Base-by-base conservation (phyloP, 192 early-diverging fungal species). In the Gryganskiella cystojenkinii region DNA sequence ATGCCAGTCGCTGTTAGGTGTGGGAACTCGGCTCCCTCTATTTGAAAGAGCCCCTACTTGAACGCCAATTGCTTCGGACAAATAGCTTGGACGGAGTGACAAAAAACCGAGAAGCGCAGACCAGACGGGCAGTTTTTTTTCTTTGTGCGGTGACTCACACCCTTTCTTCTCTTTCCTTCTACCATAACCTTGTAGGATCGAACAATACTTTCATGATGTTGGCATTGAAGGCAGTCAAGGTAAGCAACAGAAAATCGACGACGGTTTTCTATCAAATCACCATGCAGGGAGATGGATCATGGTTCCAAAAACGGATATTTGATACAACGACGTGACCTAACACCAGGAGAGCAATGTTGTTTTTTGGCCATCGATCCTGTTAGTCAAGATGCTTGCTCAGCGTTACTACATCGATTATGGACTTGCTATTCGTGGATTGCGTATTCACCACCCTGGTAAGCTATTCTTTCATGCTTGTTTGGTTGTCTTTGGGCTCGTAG, bases 401-500 rank as follows among this genome's bases (percentile, higher is more conserved):
- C 74, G 75, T 0, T 93, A 95, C 64, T 90, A 88, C 70, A 64
- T 81, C 20, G 87, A 92, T 54, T 92, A 94, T 72, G 92, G 92
- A 4, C 82, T 93, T 10, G 87, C 91, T 11, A 79, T 93, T 15
- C 85, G 92, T 30, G 92, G 92, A 6, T 82, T 93, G 19, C 70
- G 91, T 24, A 76, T 84, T 62, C 88, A 93, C 55, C 91, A 78
- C 42, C 73, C 73, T 64, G 73, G 73, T 78, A 78, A 64, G 64
- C 28, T 6, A 30, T 14, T 20, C 7, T 20, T 34, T 51, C 0
- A 33, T 4, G 1, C 4, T 27, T n/a, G n/a, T 9, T 17, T 3
- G 13, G 17, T 15, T 15, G 13, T 28, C 27, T 2, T 53, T 27
- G n/a, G 52, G 17, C 14, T 22, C 17, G 13, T 53, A 28, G 5